Evolutionary conservation across 2,329 filamentous ascomycete species (phyloP), one percentile per base, ranked within the genome.

Genomic region (Fusarium lateritium): DNA sequence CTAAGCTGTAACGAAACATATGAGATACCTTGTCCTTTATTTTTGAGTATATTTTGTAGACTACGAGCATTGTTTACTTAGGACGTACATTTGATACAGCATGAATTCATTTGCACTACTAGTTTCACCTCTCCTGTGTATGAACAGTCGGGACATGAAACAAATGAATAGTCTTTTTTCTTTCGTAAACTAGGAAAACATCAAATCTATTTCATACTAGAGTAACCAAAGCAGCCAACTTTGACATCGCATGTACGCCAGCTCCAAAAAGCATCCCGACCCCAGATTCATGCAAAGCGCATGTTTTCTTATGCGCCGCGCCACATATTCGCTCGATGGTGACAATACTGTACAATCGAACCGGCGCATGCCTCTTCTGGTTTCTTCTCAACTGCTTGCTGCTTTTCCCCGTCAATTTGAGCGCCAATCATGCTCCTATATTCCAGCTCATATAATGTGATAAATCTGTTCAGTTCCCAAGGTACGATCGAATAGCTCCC

Each of bases 401-500:
- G 53, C 56, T 62, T 62, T 56, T 62, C 51, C 33, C 55, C 36
- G 46, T 51, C 49, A 49, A 46, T 63, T 52, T 44, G 62, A 60
- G 65, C 53, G 50, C 45, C 61, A 56, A 39, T 46, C 62, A 52
- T 56, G 40, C 49, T 58, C 55, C 40, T 43, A 28, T 42, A 47
- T 43, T 40, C 33, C 42, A 43, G 38, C 19, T 39, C 33, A 24
- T 5, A 17, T 15, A 40, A 31, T 31, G 31, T 7, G 26, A 19
- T 14, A 14, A 11, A 21, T 53, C 24, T 36, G 21, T 51, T 80
- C 82, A 91, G 79, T 84, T 87, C 73, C 88, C 86, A 57, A 91
- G 82, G 77, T 91, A 91, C 73, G 83, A 85, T 70, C 88, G 84
- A 73, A 92, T 89, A 47, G 89, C 85, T 76, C 92, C 94, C 83